Evolutionary conservation across 1,284 basidiomycete genomes (phyloP).

Genomic region (Termitomyces sp.): DNA sequence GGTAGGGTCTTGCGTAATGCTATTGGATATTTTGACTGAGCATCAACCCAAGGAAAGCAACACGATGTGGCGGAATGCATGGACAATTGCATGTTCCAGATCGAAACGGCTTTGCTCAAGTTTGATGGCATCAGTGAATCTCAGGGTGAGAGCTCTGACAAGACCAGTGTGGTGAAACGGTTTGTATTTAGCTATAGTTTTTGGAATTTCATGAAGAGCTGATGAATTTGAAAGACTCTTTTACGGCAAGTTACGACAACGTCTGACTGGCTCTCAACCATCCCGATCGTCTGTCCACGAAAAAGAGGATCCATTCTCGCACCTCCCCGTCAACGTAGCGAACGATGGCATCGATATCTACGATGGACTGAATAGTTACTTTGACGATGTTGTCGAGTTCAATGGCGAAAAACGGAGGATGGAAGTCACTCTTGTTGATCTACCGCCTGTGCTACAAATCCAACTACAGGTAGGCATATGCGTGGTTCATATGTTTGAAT

Average conservation of each 20-base stretch:
- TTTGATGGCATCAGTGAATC: slow-evolving; percentile 58
- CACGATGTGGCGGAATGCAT: slow-evolving; percentile 98
- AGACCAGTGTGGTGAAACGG: slow-evolving; percentile 79
- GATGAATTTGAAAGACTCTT: slow-evolving; percentile 55
- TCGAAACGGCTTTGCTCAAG: slow-evolving; percentile 85
- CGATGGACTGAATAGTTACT: slow-evolving; percentile 90
- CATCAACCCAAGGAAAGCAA: slow-evolving; percentile 67
- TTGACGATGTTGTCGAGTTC: slow-evolving; percentile 87
- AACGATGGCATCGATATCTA: slow-evolving; percentile 88
- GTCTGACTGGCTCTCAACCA: slow-evolving; percentile 47
- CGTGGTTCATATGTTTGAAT: background rate
- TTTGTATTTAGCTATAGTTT: slow-evolving; percentile 28
- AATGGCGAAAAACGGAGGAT: slow-evolving; percentile 84
- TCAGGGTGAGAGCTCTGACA: slow-evolving; percentile 47
- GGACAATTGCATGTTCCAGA: slow-evolving; percentile 99
- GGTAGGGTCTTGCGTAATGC: slow-evolving; percentile 42
- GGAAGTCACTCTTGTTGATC: slow-evolving; percentile 81
- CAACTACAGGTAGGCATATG: slow-evolving; percentile 74
- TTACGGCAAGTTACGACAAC: slow-evolving; percentile 82
- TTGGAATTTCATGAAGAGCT: slow-evolving; percentile 1
- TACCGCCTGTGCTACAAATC: slow-evolving; percentile 91
- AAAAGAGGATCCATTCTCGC: slow-evolving; percentile 90
- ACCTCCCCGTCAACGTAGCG: slow-evolving; percentile 89
- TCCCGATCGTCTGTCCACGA: slow-evolving; percentile 65
- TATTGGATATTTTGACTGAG: background rate